Evolutionary conservation across 345 rosid genomes (phyloP).

Genomic region (Syzygium aqueum): DNA sequence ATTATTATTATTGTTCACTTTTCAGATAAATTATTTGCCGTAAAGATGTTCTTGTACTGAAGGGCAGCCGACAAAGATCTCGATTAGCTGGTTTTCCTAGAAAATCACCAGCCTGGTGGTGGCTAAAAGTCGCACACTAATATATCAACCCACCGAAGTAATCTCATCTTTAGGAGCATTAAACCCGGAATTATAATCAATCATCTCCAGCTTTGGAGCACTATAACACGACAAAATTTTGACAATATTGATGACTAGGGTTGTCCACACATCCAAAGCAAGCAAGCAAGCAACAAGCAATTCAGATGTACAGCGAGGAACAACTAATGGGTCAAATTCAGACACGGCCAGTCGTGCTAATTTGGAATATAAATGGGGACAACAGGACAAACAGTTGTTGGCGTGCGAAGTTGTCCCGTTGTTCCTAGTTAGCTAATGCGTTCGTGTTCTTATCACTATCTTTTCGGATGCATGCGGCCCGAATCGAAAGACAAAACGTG

Average conservation of each 20-base stretch:
- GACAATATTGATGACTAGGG: neutral
- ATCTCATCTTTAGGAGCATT: neutral
- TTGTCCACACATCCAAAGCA: neutral
- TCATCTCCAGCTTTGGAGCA: neutral
- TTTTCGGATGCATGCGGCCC: neutral
- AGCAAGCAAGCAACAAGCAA: neutral
- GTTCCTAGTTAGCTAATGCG: neutral
- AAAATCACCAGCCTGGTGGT: neutral
- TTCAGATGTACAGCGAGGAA: neutral
- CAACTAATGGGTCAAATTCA: neutral
- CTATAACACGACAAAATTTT: neutral
- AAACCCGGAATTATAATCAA: neutral
- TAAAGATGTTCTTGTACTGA: neutral
- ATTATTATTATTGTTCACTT: neutral
- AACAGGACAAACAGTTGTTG: neutral
- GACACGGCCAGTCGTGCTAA: neutral
- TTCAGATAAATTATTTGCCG: neutral
- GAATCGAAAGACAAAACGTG: neutral
- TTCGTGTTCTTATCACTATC: neutral
- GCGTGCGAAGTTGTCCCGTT: neutral
- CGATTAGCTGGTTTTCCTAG: neutral
- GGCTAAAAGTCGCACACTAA: neutral
- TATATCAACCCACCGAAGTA: neutral
- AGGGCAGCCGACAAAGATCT: neutral
- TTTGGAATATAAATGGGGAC: neutral